A percentile compares a stretch with the other conserved stretches of the same genome.
Evolutionary conservation across 495 filamentous ascomycete species (phyloP).

Genomic region (Filosporella fistucella): DNA sequence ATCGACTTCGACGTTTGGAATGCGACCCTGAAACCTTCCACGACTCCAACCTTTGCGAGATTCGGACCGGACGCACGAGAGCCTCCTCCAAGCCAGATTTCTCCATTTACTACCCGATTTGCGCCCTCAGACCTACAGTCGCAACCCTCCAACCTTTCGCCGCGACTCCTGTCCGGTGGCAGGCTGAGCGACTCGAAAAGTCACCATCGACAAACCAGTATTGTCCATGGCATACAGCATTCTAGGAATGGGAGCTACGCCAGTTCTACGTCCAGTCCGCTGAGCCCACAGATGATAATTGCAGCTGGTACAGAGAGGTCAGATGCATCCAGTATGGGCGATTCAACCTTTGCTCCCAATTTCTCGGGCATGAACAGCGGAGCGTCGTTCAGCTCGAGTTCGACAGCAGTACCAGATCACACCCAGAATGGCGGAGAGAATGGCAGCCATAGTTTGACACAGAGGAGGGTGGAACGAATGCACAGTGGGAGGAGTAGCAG

Average conservation of each 20-base stretch:
- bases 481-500: constrained; percentile 62
- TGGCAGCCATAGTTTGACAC: constrained; percentile 23
- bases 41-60: constrained; percentile 12
- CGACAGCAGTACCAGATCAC: constrained; percentile 19
- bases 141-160: constrained; percentile 13
- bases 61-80: constrained; percentile 9
- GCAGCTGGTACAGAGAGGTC: constrained; percentile 48
- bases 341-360: constrained; percentile 27
- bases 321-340: constrained; percentile 39
- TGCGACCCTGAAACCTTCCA: constrained; percentile 19
- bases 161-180: constrained; percentile 5
- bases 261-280: constrained; percentile 62
- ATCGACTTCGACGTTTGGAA: constrained; percentile 23
- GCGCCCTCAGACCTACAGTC: constrained; percentile 10
- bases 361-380: constrained; percentile 15
- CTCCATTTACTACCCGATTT: constrained; percentile 3
- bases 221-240: constrained; percentile 91
- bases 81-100: constrained; percentile 7
- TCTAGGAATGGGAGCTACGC: constrained; percentile 75
- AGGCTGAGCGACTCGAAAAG: constrained; percentile 18
- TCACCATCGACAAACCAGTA: constrained; percentile 90
- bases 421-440: constrained; percentile 14
- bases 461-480: constrained; percentile 54
- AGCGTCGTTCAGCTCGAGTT: constrained; percentile 13
- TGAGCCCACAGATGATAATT: constrained; percentile 79